Conservation (phyloP, 441 rosid species). For the Pelargonium citronellum region DNA sequence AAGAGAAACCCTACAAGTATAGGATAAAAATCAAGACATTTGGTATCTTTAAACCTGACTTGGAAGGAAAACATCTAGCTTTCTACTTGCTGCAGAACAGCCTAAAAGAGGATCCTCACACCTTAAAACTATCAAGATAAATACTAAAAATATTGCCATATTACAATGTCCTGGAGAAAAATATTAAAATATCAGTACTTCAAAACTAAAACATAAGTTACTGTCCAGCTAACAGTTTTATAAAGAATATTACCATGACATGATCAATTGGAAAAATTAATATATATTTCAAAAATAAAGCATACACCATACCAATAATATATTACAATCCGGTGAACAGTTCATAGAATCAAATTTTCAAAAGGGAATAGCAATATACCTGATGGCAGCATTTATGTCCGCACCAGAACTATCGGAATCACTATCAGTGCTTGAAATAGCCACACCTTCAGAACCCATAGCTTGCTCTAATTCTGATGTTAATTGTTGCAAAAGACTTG, state of each 20-base stretch:
- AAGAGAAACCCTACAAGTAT: not conserved
- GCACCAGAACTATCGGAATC: constrained; percentile 73
- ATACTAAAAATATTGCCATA: not conserved
- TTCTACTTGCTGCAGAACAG: not conserved
- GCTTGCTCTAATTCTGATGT: constrained; percentile 73
- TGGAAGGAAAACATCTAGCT: not conserved
- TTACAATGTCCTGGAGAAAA: not conserved
- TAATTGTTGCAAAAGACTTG: constrained; percentile 62
- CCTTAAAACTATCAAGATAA: not conserved
- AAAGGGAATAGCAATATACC: constrained; percentile 36
- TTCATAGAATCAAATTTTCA: not conserved
- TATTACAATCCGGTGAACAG: not conserved
- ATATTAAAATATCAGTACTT: not conserved
- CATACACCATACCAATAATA: not conserved
- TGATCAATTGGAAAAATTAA: not conserved
- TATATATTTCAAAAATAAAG: not conserved
- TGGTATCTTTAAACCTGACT: not conserved
- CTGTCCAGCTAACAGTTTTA: not conserved
- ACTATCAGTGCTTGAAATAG: constrained; percentile 63
- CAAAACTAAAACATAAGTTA: not conserved
- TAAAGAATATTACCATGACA: not conserved
- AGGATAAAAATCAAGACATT: not conserved
- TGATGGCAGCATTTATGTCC: constrained; percentile 39
- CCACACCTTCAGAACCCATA: constrained; percentile 36
- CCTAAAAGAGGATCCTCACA: not conserved